Conservation (phyloP, 257 asterid species). For the Solanum corneliomulleri region DNA sequence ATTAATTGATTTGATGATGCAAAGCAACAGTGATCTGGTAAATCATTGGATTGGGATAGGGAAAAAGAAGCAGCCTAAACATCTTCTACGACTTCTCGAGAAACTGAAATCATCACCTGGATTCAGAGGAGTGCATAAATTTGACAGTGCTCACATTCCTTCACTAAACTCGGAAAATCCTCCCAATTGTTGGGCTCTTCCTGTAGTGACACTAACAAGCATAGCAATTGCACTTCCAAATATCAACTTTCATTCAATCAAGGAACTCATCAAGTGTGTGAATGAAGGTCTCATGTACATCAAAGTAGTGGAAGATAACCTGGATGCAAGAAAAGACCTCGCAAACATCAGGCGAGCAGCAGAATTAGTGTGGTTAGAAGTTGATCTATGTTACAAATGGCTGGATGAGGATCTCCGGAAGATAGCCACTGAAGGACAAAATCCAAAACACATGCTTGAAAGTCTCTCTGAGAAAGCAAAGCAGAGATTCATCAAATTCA, state of each 20-base stretch:
- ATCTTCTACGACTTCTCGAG: conserved; percentile 36
- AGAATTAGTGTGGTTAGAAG: conserved; percentile 44
- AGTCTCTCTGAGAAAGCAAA: conserved; percentile 46
- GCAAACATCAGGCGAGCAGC: conserved; percentile 55
- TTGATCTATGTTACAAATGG: conserved; percentile 63
- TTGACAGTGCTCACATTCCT: conserved; percentile 42
- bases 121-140: conserved; percentile 46
- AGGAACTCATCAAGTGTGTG: conserved; percentile 32
- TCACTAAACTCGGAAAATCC: conserved; percentile 51
- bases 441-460: conserved; percentile 28
- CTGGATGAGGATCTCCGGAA: conserved; percentile 48
- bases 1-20: conserved; percentile 49
- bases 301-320: conserved; percentile 35
- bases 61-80: conserved; percentile 41
- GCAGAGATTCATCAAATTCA: conserved; percentile 29
- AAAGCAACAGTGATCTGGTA: conserved; percentile 31
- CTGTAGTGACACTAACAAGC: conserved; percentile 72
- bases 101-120: conserved; percentile 26
- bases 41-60: conserved; percentile 56
- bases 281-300: conserved; percentile 46
- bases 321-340: conserved; percentile 23
- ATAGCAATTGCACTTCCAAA: conserved; percentile 49
- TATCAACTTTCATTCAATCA: conserved; percentile 11
- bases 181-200: conserved; percentile 83
- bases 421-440: conserved; percentile 21